Conservation (phyloP, 1,284 basidiomycete genomes). For the Heliocybe sulcata region DNA sequence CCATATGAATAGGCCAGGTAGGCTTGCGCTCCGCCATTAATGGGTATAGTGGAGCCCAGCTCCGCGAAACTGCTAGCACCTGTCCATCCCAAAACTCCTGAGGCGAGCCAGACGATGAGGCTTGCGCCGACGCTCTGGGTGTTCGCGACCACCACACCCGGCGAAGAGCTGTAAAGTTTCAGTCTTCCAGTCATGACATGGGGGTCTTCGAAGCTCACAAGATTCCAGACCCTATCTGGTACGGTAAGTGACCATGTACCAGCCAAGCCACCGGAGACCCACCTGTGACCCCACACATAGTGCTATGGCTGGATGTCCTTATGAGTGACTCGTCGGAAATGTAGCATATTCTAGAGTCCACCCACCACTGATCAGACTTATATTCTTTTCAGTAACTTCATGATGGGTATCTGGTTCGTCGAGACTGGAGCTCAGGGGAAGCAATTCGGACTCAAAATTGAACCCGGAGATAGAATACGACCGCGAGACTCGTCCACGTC, state of each 20-base stretch:
- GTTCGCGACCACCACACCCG: slow-evolving; percentile 85
- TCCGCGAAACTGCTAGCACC: slow-evolving; percentile 90
- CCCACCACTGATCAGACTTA: slow-evolving; percentile 74
- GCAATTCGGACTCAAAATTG: slow-evolving; percentile 69
- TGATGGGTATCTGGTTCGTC: slow-evolving; percentile 52
- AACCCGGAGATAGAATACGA: slow-evolving; percentile 74
- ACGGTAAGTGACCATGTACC: neutral
- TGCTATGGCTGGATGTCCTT: neutral
- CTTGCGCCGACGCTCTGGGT: slow-evolving; percentile 83
- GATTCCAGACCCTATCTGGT: slow-evolving; percentile 2
- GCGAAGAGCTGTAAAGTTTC: slow-evolving; percentile 58
- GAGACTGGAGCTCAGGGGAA: slow-evolving; percentile 72
- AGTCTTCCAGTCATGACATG: neutral
- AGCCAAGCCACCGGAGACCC: too few species aligned
- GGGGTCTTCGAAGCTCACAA: neutral
- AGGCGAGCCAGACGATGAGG: slow-evolving; percentile 71
- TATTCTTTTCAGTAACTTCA: slow-evolving; percentile 56
- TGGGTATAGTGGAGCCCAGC: slow-evolving; percentile 76
- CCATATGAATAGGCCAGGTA: slow-evolving; percentile 89
- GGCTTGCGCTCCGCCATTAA: slow-evolving; percentile 88
- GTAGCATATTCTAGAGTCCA: neutral
- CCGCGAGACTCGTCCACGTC: slow-evolving; percentile 25
- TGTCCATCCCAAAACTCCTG: slow-evolving; percentile 86
- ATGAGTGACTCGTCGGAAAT: too few species aligned
- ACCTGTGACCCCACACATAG: slow-evolving; percentile 1